phyloP scores from a whole-genome alignment of 148 eudicot genomes.

The Polygonum aviculare region DNA sequence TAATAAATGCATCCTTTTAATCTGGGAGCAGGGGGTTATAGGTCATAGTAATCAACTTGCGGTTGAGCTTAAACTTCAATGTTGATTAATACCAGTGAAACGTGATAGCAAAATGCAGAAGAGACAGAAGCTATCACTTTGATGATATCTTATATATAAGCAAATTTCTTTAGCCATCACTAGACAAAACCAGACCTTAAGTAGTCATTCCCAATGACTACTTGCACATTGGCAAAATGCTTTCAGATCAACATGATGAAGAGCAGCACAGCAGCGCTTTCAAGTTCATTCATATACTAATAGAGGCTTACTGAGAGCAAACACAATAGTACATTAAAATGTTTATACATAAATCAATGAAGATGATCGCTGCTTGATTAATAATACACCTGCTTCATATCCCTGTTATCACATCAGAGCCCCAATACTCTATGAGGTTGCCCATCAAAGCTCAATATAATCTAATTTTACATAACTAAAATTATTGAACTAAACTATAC shows the following conservation, averaged over 20 bases:
- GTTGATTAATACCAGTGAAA: neutral
- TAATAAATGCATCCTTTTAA: neutral
- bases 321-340: neutral
- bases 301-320: neutral
- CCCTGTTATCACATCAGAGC: neutral
- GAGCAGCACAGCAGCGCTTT: neutral
- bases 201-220: neutral
- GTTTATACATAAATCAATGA: neutral
- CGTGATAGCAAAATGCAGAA: neutral
- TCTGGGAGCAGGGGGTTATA: neutral
- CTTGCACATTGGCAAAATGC: neutral
- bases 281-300: neutral
- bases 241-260: slow-evolving; percentile 2
- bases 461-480: neutral
- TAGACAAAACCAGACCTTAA: neutral
- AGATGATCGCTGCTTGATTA: neutral
- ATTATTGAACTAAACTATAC: slow-evolving; percentile 23
- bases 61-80: neutral
- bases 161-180: neutral
- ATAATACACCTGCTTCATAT: neutral
- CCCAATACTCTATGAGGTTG: neutral
- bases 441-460: neutral
- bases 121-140: neutral
- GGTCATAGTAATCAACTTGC: neutral
- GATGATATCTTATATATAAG: neutral